Base-by-base conservation (phyloP, 2,329 filamentous ascomycete species). In the Talaromyces sp. region DNA sequence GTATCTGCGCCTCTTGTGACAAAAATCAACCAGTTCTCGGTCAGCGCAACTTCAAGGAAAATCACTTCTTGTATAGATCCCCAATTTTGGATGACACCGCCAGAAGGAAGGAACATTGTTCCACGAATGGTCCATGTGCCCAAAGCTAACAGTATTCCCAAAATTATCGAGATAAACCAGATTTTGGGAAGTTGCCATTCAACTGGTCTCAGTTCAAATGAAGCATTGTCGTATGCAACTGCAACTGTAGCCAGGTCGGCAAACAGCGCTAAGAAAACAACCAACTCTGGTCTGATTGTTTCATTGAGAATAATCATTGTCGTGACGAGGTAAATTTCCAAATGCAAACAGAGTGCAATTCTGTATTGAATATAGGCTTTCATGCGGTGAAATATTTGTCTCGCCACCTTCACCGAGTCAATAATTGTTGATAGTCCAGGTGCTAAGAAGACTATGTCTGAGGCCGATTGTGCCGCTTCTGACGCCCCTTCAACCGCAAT, bases 21-120 rank as follows among this genome's bases (percentile, higher is more conserved):
- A 82, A 96, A 96, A 77, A 96, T 96, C 57, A 96, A 86, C 92
- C 92, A 96, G 82, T 96, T 96, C 84, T 96, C 92, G 64, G 92
- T 93, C 60, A 96, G 86, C 8, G 91, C 93, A 73, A 96, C 89
- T 80, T 96, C 87, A 52, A 96, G 85, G 86, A 96, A 96, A 70
- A 96, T 81, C 53, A 92, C 87, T 72, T 90, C 88, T 77, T 92
- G 88, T 63, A 91, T 83, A 61, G 85, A 87, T 66, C 88, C 89
- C 72, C 85, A 91, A 77, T 89, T 88, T 75, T 91, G 84, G 65
- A 92, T 85, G 68, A 92, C 81, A 77, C 89, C 89, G 65, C 89
- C 89, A 68, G 83, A 85, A 57, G 81, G 81, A 17, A 91, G 78
- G 81, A 86, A 91, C 73, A 92, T 80, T 22, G 87, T 83, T 33